Evolutionary conservation across 345 rosid genomes (phyloP).

Genomic region (Corchorus capsularis): DNA sequence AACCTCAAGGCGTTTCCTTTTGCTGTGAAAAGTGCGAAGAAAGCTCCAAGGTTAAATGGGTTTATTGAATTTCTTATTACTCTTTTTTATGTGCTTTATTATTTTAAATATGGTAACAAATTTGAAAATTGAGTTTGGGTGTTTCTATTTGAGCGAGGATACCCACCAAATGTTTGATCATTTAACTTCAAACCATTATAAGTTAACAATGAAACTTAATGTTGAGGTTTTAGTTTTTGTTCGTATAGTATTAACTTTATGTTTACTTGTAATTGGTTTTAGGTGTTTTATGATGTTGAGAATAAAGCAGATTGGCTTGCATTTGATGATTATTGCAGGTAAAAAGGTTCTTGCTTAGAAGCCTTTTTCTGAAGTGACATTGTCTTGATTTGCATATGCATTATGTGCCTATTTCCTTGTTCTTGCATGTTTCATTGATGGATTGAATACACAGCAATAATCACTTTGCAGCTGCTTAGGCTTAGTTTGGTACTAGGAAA

Average conservation of each 20-base stretch:
- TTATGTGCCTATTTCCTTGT: slow-evolving; percentile 2
- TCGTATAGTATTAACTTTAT: background rate
- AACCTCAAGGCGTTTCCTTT: slow-evolving; percentile 46
- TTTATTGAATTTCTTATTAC: background rate
- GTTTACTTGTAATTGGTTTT: slow-evolving; percentile 18
- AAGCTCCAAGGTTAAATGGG: slow-evolving; percentile 47
- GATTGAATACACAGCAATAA: background rate
- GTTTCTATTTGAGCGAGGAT: background rate
- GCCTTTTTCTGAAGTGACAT: slow-evolving; percentile 2
- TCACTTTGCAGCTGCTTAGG: background rate
- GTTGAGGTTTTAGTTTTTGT: background rate
- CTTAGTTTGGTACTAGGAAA: no score
- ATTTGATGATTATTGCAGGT: slow-evolving; percentile 77
- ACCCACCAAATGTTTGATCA: slow-evolving; percentile 42
- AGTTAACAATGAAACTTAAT: background rate
- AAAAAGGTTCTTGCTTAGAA: slow-evolving; percentile 25
- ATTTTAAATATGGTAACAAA: background rate
- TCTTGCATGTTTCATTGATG: background rate
- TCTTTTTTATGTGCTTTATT: background rate
- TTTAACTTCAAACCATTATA: slow-evolving; percentile 10
- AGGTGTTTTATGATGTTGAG: slow-evolving; percentile 73
- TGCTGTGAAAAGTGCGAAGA: slow-evolving; percentile 58
- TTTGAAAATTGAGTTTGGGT: background rate
- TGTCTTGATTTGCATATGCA: background rate
- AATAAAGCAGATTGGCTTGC: slow-evolving; percentile 67